Conservation (phyloP, 2,329 filamentous ascomycete genomes). For the Apiospora malaysiana region DNA sequence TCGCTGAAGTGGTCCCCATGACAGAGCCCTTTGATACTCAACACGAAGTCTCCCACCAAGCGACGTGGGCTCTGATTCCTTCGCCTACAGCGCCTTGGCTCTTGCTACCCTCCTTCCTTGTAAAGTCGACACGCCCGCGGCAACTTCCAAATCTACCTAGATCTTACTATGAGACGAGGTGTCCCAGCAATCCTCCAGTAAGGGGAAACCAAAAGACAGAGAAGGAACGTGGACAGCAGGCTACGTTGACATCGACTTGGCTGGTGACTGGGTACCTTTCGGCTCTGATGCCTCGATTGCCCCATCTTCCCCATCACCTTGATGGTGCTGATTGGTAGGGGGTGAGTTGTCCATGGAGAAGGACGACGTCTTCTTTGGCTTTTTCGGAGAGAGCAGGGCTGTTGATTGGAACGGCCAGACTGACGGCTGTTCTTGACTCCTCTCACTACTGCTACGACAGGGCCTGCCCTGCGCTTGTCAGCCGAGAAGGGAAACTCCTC, state of each 20-base stretch:
- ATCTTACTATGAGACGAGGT: neutral
- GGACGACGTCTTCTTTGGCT: neutral
- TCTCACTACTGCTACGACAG: slow-evolving; percentile 7
- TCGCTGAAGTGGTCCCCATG: neutral
- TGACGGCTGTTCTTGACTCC: slow-evolving; percentile 10
- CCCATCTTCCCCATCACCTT: neutral
- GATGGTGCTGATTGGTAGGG: neutral
- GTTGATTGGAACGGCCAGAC: slow-evolving; percentile 17
- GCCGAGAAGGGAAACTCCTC: slow-evolving; percentile 4
- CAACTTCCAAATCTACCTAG: neutral
- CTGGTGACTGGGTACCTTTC: neutral
- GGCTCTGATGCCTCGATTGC: neutral
- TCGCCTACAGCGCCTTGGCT: neutral
- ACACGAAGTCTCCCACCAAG: neutral
- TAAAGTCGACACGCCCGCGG: neutral
- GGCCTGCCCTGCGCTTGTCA: neutral
- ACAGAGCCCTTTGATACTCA: neutral
- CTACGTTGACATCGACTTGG: too few species aligned
- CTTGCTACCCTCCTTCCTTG: neutral
- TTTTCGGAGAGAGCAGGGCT: slow-evolving; percentile 22
- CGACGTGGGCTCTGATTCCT: neutral
- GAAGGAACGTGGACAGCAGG: neutral
- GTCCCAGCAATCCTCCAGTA: neutral
- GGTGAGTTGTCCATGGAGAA: slow-evolving; percentile 1
- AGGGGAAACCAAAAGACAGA: too few species aligned